These are phyloP conservation scores for Fraxinus anomala DNA, from an alignment of 257 asterid species.

Conservation along the genomic window DNA sequence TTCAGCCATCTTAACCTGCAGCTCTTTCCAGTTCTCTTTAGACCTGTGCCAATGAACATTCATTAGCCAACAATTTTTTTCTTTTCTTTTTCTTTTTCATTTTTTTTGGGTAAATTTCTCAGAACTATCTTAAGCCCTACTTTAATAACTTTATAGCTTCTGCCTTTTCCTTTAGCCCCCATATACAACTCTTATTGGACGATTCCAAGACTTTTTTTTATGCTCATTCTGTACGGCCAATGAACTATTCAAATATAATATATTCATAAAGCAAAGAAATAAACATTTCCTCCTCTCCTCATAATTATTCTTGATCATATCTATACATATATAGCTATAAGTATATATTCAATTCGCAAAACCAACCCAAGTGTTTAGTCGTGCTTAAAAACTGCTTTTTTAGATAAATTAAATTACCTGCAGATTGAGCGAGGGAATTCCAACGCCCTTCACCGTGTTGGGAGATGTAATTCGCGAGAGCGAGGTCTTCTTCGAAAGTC, in stretches of 20 bases:
- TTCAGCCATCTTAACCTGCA: slow-evolving; percentile 79
- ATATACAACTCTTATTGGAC: too few species aligned
- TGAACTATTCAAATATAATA: too few species aligned
- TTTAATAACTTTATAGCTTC: slow-evolving; percentile 3
- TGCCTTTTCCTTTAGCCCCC: not conserved
- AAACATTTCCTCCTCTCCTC: too few species aligned
- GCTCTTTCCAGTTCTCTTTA: slow-evolving; percentile 83
- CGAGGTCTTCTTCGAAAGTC: slow-evolving; percentile 79
- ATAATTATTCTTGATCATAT: too few species aligned
- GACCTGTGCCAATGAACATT: slow-evolving; percentile 40
- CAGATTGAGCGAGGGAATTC: slow-evolving; percentile 79
- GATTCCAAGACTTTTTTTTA: too few species aligned
- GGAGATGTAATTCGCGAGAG: slow-evolving; percentile 73
- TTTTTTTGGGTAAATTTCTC: slow-evolving; percentile 15
- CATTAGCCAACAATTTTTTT: not conserved
- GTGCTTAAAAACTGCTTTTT: not conserved
- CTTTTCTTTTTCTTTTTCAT: slow-evolving; percentile 14
- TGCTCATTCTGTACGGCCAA: too few species aligned
- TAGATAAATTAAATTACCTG: slow-evolving; percentile 44
- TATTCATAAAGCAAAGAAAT: too few species aligned
- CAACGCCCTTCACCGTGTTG: slow-evolving; percentile 94
- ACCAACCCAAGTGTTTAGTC: too few species aligned
- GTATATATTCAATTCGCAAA: too few species aligned
- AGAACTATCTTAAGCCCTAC: not conserved
- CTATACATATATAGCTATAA: too few species aligned